phyloP scores from a whole-genome alignment of 306 rosid species.

The Lathyrus aphaca region DNA sequence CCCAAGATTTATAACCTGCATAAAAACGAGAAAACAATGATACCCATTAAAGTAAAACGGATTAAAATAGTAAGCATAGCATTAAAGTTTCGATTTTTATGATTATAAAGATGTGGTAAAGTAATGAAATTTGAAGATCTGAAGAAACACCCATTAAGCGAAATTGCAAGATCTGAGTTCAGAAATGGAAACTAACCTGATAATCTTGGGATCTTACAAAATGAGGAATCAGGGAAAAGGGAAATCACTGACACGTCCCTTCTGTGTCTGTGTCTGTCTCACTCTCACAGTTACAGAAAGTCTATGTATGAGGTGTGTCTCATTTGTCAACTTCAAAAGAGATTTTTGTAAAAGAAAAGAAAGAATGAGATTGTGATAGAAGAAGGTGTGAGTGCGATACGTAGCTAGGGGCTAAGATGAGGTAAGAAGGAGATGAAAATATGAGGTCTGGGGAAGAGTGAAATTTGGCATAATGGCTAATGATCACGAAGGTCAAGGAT shows the following conservation, averaged over 20 bases:
- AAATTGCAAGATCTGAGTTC: conserved; percentile 44
- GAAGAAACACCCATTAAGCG: conserved; percentile 18
- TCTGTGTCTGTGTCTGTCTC: neutral
- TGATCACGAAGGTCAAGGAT: neutral
- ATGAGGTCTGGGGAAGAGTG: neutral
- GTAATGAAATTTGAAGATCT: conserved; percentile 41
- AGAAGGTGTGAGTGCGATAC: conserved; percentile 1
- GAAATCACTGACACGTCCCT: conserved; percentile 31
- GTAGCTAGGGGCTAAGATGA: neutral
- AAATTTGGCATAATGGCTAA: neutral
- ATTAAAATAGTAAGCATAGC: conserved; percentile 29
- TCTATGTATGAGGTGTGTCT: conserved; percentile 2
- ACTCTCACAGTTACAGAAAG: conserved; percentile 31
- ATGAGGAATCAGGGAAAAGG: conserved; percentile 36
- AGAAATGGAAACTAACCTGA: conserved; percentile 42
- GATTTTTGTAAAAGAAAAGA: neutral
- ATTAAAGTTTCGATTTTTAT: conserved; percentile 43
- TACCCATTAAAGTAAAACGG: conserved; percentile 51
- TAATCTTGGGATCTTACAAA: conserved; percentile 12
- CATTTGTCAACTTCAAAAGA: conserved; percentile 29
- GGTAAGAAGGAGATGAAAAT: neutral
- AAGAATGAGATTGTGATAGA: neutral
- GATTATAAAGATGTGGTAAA: conserved; percentile 24
- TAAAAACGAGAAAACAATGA: conserved; percentile 35
- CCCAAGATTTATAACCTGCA: conserved; percentile 39